Evolutionary conservation across 768 basidiomycete genomes (phyloP), one percentile per base, ranked within the genome.

Genomic region (Thelephora ganbajun): DNA sequence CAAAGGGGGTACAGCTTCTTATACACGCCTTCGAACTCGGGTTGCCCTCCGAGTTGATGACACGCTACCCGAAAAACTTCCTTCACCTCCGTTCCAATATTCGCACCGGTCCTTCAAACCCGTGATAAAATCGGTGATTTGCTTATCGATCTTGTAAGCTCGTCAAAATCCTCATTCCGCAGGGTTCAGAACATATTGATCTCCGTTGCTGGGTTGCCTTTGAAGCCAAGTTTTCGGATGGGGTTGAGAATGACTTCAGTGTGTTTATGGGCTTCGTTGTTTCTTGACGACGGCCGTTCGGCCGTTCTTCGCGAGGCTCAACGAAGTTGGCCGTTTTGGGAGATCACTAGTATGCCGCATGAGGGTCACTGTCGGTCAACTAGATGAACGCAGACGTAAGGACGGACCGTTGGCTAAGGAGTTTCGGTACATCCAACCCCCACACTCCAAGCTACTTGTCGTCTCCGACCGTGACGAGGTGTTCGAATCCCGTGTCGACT

Each of bases 11-110:
- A 66, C 50, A 90, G 69, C 57, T 83, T 85, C 54, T 78, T 76
- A 9, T 72, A 62, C 5, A 76, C 61, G 51, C 91, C 82, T 1
- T 70, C 57, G 57, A 82, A 92, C 56, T 85, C 88, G 5, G 77
- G 69, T 54, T 91, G 84, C 87, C n/a, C n/a, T n/a, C n/a, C n/a
- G n/a, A n/a, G n/a, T n/a, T n/a, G n/a, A n/a, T n/a, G n/a, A n/a
- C n/a, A 90, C 2, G 83, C 79, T 20, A 84, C 79, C 93, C 93
- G 97, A 53, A 84, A 88, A 33, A 92, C 82, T 54, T 90, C 83
- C 42, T 72, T 73, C 1, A 83, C 83, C 50, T 84, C 79, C 49
- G 65, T 61, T 11, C 62, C 59, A 35, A 75, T 69, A 14, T 67
- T 65, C 1, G 57, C 34, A 20, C 56, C 55, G 7, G 0, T n/a